A percentile compares a stretch with the other conserved stretches of the same genome.
These are phyloP conservation scores for Auxenochlorella protothecoides DNA, from an alignment of 139 green algal species.

Conservation along the genomic window DNA sequence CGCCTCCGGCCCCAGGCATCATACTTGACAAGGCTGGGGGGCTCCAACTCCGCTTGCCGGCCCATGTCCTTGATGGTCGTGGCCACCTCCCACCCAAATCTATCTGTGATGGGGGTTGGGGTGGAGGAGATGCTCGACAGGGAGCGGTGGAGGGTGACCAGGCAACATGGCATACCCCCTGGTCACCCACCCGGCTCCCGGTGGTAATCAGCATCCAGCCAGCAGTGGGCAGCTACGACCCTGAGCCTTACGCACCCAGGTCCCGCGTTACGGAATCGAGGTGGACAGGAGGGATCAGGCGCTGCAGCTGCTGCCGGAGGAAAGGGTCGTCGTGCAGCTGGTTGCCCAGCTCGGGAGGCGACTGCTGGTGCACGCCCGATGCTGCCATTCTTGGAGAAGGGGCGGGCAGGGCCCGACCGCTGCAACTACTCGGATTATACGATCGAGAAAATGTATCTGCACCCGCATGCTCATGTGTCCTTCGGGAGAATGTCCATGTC, in stretches of 20 bases:
- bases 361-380: not conserved
- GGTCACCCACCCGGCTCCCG: not conserved
- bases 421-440: too few relatives aligned
- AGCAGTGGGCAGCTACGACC: not conserved
- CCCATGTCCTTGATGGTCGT: constrained; percentile 10
- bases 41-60: constrained; percentile 6
- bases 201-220: not conserved
- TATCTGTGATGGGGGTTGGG: not conserved
- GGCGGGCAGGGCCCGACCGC: too few relatives aligned
- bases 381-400: too few relatives aligned
- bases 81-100: constrained; percentile 11
- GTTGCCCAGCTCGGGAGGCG: constrained; percentile 7
- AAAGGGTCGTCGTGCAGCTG: constrained; percentile 2
- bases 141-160: not conserved
- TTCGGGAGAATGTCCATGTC: too few relatives aligned
- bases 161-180: too few relatives aligned
- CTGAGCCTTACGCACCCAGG: not conserved
- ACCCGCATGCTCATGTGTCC: too few relatives aligned
- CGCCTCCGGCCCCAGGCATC: constrained; percentile 11
- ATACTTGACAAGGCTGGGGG: not conserved
- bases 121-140: not conserved
- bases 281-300: not conserved
- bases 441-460: too few relatives aligned
- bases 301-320: not conserved
- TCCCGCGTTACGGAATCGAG: not conserved